Evolutionary conservation across 768 basidiomycete species (phyloP), one percentile per base, ranked within the genome.

Genomic region (Trametes meyenii): DNA sequence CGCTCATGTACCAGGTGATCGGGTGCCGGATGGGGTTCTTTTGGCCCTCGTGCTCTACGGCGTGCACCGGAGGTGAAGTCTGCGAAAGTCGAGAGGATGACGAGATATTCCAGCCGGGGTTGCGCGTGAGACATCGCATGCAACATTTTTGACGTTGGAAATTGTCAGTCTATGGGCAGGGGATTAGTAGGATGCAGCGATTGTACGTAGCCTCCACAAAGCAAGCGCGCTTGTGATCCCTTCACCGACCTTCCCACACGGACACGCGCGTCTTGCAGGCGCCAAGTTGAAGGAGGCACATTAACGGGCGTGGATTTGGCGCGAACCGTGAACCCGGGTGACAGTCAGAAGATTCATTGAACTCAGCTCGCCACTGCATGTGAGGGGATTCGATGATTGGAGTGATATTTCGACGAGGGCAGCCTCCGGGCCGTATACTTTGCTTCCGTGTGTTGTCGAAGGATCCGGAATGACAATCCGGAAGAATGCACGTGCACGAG

Each of bases 21-120:
- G 67, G 67, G 40, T 58, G 50, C 60, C 67, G 67, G 67, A 63
- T 61, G 65, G 64, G 55, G 60, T 23, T 51, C 39, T 62, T 26
- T 63, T 42, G 49, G 62, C 39, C 62, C 57, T 63, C 58, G 56
- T 63, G 62, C 49, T 16, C 21, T 7, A 38, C 51, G 43, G 58
- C 62, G 49, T 45, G 58, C 43, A 50, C 53, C 48, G 48, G 48
- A 55, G 49, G 57, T 43, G 53, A 48, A 42, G 55, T 56, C 46
- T 50, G 60, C 45, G 49, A 61, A 40, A 49, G 55, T 58, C 51
- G 46, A 33, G 44, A 39, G 29, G 35, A 61, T 56, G 60, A 61
- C 60, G 55, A 50, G 48, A 61, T 50, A 29, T 38, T 19, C 43
- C 26, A 29, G 26, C 26, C 33, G 35, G 17, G 2, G n/a, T 50